Conservation (phyloP, 2,329 filamentous ascomycete species). For the Penicillium sp. region DNA sequence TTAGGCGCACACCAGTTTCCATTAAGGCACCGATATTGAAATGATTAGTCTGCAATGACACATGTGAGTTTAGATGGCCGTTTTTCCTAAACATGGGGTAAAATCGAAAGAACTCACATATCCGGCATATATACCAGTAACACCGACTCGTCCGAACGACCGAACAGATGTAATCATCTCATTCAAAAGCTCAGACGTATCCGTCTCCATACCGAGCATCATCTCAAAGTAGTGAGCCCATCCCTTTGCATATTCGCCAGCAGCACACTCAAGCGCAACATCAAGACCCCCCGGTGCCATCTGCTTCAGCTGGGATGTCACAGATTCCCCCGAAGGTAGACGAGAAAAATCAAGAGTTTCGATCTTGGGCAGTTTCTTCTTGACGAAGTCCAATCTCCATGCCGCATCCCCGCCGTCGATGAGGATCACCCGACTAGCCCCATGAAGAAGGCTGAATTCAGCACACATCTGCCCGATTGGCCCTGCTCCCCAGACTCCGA, state of each 20-base stretch:
- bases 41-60: slow-evolving; percentile 54
- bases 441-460: slow-evolving; percentile 66
- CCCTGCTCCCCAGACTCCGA: slow-evolving; percentile 84
- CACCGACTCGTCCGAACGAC: slow-evolving; percentile 64
- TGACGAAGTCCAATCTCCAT: slow-evolving; percentile 68
- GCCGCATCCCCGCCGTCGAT: slow-evolving; percentile 68
- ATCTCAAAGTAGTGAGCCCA: slow-evolving; percentile 63
- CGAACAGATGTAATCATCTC: slow-evolving; percentile 56
- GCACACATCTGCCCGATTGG: slow-evolving; percentile 81
- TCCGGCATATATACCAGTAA: slow-evolving; percentile 69
- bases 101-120: neutral
- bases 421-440: slow-evolving; percentile 73
- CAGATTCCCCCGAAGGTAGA: slow-evolving; percentile 61
- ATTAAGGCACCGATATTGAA: slow-evolving; percentile 81
- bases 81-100: neutral
- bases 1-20: slow-evolving; percentile 78
- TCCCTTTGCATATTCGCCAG: slow-evolving; percentile 63
- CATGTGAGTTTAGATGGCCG: neutral
- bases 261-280: slow-evolving; percentile 68
- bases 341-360: slow-evolving; percentile 70
- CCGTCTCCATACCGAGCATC: slow-evolving; percentile 71
- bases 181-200: slow-evolving; percentile 68
- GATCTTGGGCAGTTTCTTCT: slow-evolving; percentile 63
- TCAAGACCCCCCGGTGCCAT: slow-evolving; percentile 74
- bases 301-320: slow-evolving; percentile 72